Conservation (phyloP, 148 eudicot genomes). For the Vaccinium vitisidaea region DNA sequence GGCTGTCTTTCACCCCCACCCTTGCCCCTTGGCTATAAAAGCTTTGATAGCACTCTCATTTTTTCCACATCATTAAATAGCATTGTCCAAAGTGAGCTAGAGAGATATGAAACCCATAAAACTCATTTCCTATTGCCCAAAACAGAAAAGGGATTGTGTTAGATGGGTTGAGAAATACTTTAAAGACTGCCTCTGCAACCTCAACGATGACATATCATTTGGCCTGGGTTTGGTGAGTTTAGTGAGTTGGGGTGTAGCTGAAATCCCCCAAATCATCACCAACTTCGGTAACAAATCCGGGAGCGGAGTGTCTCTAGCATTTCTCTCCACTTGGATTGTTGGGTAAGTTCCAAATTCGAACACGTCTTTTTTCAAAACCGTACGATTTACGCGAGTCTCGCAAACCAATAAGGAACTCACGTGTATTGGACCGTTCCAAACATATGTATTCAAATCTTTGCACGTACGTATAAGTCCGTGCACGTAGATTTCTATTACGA, state of each 20-base stretch:
- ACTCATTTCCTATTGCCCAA: conserved; percentile 25
- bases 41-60: background rate
- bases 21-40: background rate
- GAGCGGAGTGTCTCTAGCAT: conserved; percentile 51
- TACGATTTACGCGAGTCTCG: background rate
- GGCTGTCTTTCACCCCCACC: too few relatives aligned
- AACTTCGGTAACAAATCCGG: conserved; percentile 52
- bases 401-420: background rate
- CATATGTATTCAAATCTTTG: background rate
- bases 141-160: conserved; percentile 34
- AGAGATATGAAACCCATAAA: conserved; percentile 5
- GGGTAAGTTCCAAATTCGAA: conserved; percentile 28
- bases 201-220: conserved; percentile 40
- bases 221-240: conserved; percentile 43
- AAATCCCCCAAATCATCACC: conserved; percentile 57
- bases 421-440: background rate
- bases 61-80: background rate
- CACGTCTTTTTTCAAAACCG: background rate
- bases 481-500: background rate
- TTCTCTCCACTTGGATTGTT: conserved; percentile 50
- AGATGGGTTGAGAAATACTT: conserved; percentile 44
- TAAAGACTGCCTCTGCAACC: conserved; percentile 52
- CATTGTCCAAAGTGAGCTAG: conserved; percentile 3
- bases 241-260: conserved; percentile 59
- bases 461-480: background rate